Evolutionary conservation across 352 stramenopile genomes (phyloP).

Genomic region (Phytophthora ohioensis): DNA sequence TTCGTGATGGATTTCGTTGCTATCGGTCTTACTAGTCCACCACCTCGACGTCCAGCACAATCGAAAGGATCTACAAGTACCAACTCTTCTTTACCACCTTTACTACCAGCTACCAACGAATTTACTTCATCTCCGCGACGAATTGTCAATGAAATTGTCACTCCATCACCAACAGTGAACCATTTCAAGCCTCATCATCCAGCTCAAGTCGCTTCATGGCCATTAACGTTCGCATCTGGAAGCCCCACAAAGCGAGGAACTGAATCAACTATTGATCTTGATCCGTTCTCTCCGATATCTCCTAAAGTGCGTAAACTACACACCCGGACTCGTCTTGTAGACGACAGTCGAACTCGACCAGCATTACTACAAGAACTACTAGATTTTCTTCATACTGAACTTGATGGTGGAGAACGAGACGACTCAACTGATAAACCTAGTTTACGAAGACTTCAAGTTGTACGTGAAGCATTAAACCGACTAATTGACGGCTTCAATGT

Average conservation of each 20-base stretch:
- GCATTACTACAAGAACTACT: conserved; percentile 58
- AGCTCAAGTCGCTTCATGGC: conserved; percentile 53
- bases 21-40: conserved; percentile 26
- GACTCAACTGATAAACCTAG: conserved; percentile 21
- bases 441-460: conserved; percentile 63
- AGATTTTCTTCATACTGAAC: conserved; percentile 41
- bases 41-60: conserved; percentile 27
- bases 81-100: conserved; percentile 29
- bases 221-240: conserved; percentile 36
- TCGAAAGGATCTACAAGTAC: conserved; percentile 19
- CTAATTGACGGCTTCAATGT: conserved; percentile 71
- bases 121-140: conserved; percentile 1
- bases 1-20: conserved; percentile 36
- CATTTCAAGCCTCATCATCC: conserved; percentile 30
- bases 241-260: conserved; percentile 16
- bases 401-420: conserved; percentile 25
- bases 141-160: background rate
- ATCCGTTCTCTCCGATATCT: conserved; percentile 36
- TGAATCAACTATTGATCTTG: conserved; percentile 20
- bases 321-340: conserved; percentile 29
- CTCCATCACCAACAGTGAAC: conserved; percentile 11
- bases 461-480: conserved; percentile 57
- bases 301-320: conserved; percentile 39
- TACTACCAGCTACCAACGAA: conserved; percentile 19
- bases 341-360: conserved; percentile 47